Base-by-base conservation (phyloP, 805 yeast genomes). In the Suhomyces xylopsoci region DNA sequence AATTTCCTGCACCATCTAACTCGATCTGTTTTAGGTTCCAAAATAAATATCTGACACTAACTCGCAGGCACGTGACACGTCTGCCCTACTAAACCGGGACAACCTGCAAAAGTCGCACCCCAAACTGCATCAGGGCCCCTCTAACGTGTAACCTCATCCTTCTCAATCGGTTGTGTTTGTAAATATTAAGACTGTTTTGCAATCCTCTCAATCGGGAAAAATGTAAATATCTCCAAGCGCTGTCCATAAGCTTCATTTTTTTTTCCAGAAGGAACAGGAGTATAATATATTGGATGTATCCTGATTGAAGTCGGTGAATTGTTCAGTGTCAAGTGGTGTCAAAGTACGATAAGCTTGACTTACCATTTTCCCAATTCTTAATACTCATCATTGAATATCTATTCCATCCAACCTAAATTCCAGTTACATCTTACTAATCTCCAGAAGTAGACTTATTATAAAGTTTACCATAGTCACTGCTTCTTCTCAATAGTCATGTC, bases 161-260 rank as follows among this genome's bases (percentile, higher is more conserved):
- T 8, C 51, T 51, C 40, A 45, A 47, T 55, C 42, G 49, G 53
- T 32, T 28, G 40, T 30, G 36, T 52, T 52, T 52, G 55, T 49
- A 49, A 47, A 47, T 50, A 52, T 25, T 40, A 34, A 20, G 15
- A 32, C 19, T 56, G 55, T 56, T 56, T 51, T 48, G 52, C 47
- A 47, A 50, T 41, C 44, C 42, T 17, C 55, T 55, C 41, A 15
- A 48, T 54, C 14, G 42, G 57, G 60, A 24, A 53, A 57, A 51
- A 53, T 15, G 36, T 48, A 52, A 56, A 56, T 51, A 56, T 44
- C 44, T 24, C 47, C 47, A 28, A 41, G 32, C 45, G 34, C 47
- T 48, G 45, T 42, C 30, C 45, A 30, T 19, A 30, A 12, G 24
- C 45, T 48, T 48, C 49, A 47, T 19, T 22, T 40, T 48, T 40